A percentile compares a stretch with the other conserved stretches of the same genome.
Evolutionary conservation across 306 rosid genomes (phyloP).

Genomic region (Rubus parviflorus): DNA sequence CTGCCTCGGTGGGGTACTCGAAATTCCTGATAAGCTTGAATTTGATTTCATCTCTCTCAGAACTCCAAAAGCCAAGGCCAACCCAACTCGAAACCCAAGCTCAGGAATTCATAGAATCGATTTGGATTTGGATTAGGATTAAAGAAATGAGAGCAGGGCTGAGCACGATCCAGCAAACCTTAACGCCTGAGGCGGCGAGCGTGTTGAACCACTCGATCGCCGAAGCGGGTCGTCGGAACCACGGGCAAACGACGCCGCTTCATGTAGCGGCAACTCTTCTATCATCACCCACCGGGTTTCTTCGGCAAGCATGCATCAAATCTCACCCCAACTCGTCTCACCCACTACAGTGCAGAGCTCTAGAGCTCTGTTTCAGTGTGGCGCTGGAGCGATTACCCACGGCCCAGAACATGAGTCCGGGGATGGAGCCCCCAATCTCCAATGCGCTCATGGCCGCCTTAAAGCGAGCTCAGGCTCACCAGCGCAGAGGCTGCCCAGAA

Average conservation of each 20-base stretch:
- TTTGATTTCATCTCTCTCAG: not conserved
- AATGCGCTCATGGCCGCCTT: constrained; percentile 95
- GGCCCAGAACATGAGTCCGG: constrained; percentile 60
- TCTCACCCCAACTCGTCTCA: constrained; percentile 95
- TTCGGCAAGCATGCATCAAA: constrained; percentile 93
- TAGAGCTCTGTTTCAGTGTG: constrained; percentile 94
- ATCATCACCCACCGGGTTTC: constrained; percentile 72
- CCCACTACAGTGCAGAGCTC: constrained; percentile 94
- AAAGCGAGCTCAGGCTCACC: constrained; percentile 96
- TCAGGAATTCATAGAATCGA: not conserved
- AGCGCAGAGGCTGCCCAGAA: constrained; percentile 94
- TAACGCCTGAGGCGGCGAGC: constrained; percentile 95
- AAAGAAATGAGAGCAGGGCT: constrained; percentile 91
- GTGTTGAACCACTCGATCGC: constrained; percentile 87
- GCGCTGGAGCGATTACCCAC: constrained; percentile 91
- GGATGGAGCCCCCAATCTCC: constrained; percentile 82
- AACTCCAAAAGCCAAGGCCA: not conserved
- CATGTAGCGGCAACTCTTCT: constrained; percentile 89
- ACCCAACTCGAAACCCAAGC: not conserved
- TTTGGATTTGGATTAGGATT: not conserved
- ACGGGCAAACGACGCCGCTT: constrained; percentile 95
- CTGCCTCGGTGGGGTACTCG: constrained; percentile 21
- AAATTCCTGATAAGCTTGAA: constrained; percentile 23
- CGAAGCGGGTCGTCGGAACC: constrained; percentile 88
- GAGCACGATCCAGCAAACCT: constrained; percentile 95